Base-by-base conservation (phyloP, 2,329 filamentous ascomycete genomes). In the Alternaria solani region DNA sequence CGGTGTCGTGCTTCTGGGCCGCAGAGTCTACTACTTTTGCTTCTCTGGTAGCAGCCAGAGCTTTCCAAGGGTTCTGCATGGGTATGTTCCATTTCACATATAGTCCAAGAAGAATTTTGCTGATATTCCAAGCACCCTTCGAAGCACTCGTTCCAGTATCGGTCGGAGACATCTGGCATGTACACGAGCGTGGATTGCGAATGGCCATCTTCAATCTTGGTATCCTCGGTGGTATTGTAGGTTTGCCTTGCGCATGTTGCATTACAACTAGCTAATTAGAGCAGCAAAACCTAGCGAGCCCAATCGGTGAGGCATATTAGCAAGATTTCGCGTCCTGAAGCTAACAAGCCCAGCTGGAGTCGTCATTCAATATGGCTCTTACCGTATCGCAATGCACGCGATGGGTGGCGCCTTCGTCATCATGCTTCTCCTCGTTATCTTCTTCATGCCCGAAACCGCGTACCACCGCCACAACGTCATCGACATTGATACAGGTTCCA, bases 181-280 rank as follows among this genome's bases (percentile, higher is more conserved):
- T 70, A 9, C 69, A 72, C 7, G 68, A 72, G 41, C 64, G 69
- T 32, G 69, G 69, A 1, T 64, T 70, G 14, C 46, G 68, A 34
- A 69, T 68, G 66, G 61, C 69, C 1, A 66, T 72, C 14, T 72
- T 72, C 59, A 72, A 72, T 34, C 62, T 72, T 7, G 68, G 68
- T 51, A 62, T 72, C 4, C 54, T 72, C 5, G 69, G 69, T 32
- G 69, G 69, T 5, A 70, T 72, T 30, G 61, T 64, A 53, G 54
- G 61, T 58, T 58, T 38, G 5, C 4, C 20, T 16, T 1, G 3
- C 7, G 8, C 25, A 7, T 16, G 20, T 5, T 25, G 12, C 11
- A 12, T 18, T 2, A 25, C 6, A 6, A 23, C 11, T 2, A 7
- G n/a, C 34, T 56, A 28, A 56, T 11, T 9, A n/a, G 25, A 4